Evolutionary conservation across 1,139 yeast species (phyloP).

Genomic region (Magnusiomyces fungicola): DNA sequence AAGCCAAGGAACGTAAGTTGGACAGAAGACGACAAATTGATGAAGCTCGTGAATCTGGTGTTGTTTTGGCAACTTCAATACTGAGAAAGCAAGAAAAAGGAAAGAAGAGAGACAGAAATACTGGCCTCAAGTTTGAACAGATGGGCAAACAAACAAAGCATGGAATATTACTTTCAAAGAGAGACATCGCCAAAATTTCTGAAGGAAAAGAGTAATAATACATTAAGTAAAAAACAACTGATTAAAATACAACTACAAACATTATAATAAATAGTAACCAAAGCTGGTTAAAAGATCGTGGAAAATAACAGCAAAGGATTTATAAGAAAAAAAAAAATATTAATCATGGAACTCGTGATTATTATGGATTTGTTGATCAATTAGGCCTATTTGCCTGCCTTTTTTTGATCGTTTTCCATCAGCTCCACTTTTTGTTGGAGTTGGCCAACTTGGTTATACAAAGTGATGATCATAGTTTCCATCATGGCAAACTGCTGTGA

Average conservation of each 20-base stretch:
- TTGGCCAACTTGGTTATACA: no score
- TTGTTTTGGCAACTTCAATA: slow-evolving; percentile 51
- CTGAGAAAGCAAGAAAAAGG: slow-evolving; percentile 50
- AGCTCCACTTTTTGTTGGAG: background rate
- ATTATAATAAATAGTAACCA: background rate
- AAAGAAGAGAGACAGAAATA: slow-evolving; percentile 41
- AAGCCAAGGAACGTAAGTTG: slow-evolving; percentile 21
- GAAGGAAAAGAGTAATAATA: slow-evolving; percentile 7
- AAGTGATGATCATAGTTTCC: slow-evolving; percentile 11
- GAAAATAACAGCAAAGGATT: background rate
- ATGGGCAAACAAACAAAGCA: slow-evolving; percentile 77
- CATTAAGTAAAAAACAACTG: background rate
- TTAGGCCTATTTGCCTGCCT: background rate
- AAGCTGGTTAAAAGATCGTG: no score
- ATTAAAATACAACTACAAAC: background rate
- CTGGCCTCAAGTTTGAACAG: slow-evolving; percentile 66
- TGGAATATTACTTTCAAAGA: slow-evolving; percentile 67
- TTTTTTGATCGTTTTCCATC: background rate
- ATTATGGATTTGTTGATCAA: background rate
- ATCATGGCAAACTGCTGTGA: slow-evolving; percentile 13
- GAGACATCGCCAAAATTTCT: slow-evolving; percentile 46
- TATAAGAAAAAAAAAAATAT: background rate
- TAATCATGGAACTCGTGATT: background rate
- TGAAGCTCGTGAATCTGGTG: slow-evolving; percentile 80
- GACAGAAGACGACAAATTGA: slow-evolving; percentile 52